Base-by-base conservation (phyloP, 2,329 filamentous ascomycete species). In the Pseudogymnoascus sp. region DNA sequence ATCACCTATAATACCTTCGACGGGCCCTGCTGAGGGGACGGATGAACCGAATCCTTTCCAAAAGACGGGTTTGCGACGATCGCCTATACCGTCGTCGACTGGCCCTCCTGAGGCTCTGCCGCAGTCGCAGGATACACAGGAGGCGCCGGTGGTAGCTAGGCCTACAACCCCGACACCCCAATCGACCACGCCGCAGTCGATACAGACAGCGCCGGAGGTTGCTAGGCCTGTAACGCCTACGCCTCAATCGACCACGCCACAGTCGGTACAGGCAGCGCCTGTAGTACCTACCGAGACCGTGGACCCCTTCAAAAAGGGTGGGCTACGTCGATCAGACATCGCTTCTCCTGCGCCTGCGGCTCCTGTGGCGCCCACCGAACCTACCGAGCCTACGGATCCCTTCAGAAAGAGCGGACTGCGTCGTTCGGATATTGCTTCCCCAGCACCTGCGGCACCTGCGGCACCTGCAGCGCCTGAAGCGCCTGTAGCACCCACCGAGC, bases 391-490 rank as follows among this genome's bases (percentile, higher is more conserved):
- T 62, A n/a, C 65, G 11, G 69, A 72, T 62, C 70, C 70, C 1
- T 72, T 72, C 58, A 62, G 64, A 35, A 71, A 71, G 63, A 69
- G 63, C 22, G 70, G 69, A 1, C 62, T 72, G 22, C 67, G 68
- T 25, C 65, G 70, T 12, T 71, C 70, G 23, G 69, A 67, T 12
- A 49, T 66, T 38, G 39, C 55, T 12, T 63, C 62, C 5, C 62
- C 63, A 35, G 16, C 35, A 5, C 22, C 16, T 30, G 12, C 49
- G 22, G 49, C 23, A 11, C 3, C 38, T 9, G 7, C 16, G 19
- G n/a, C n/a, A 3, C 7, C 38, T 19, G 5, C n/a, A 33, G 30
- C 30, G 30, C 2, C 30, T 11, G 30, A 9, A 5, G 33, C 33
- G 4, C 2, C 33, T 12, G 11, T 14, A 16, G 14, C 6, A 3